Conservation (phyloP, 2,329 filamentous ascomycete genomes). For the Delphinella strobiligena region DNA sequence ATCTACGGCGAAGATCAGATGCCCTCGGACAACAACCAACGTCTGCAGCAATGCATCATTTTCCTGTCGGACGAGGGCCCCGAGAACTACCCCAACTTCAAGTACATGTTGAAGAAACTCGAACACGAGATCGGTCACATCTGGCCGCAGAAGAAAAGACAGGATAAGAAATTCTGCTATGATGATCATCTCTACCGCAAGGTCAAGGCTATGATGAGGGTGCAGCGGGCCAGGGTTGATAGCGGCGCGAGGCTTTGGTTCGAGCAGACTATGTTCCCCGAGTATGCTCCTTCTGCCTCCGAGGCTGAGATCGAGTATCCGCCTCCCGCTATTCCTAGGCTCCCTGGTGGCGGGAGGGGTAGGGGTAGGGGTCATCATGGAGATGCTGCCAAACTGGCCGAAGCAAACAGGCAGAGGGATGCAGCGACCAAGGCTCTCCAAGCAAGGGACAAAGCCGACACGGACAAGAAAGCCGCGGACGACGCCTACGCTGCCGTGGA, state of each 20-base stretch:
- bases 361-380: constrained; percentile 1
- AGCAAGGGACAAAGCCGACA: neutral
- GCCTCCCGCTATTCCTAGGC: neutral
- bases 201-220: neutral
- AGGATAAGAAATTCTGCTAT: neutral
- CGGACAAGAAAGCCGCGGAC: neutral
- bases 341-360: neutral
- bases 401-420: neutral
- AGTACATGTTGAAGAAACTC: neutral
- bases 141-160: neutral
- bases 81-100: constrained; percentile 3
- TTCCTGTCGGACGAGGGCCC: constrained; percentile 6
- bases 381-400: neutral
- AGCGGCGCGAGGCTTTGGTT: constrained; percentile 4
- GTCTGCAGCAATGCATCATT: constrained; percentile 2
- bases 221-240: neutral
- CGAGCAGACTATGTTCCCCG: constrained; percentile 1
- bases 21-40: neutral
- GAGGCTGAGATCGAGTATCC: neutral
- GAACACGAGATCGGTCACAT: neutral
- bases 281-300: neutral
- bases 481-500: neutral
- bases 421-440: neutral
- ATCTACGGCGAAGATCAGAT: constrained; percentile 4
- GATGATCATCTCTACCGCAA: neutral